phyloP scores from a whole-genome alignment of 352 stramenopile genomes.

The Phytopythium oedochilum region DNA sequence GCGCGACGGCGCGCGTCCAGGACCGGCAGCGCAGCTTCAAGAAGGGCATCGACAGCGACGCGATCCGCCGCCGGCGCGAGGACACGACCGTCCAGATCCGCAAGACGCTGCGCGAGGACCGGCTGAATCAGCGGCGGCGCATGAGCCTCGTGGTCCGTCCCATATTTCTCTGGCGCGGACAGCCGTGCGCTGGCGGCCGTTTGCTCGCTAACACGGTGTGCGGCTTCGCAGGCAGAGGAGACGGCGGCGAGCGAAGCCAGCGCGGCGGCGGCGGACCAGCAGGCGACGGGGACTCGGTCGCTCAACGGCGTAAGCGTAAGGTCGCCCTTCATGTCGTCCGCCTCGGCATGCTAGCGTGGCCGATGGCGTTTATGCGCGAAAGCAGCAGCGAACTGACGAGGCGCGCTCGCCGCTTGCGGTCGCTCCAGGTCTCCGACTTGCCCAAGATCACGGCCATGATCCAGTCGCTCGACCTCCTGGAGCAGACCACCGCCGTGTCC shows the following conservation, averaged over 20 bases:
- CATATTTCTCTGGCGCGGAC: not conserved
- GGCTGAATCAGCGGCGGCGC: conserved; percentile 78
- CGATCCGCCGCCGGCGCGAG: conserved; percentile 66
- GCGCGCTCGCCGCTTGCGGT: too few relatives aligned
- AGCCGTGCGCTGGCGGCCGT: not conserved
- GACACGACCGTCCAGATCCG: conserved; percentile 86
- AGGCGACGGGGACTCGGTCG: conserved; percentile 10
- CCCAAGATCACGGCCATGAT: conserved; percentile 94
- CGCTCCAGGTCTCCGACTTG: conserved; percentile 93
- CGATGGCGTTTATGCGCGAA: too few relatives aligned
- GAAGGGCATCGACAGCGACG: conserved; percentile 83
- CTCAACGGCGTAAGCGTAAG: conserved; percentile 34
- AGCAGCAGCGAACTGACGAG: too few relatives aligned
- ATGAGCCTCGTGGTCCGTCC: conserved; percentile 41
- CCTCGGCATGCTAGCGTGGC: too few relatives aligned
- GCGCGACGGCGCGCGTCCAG: conserved; percentile 22
- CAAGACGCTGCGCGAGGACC: conserved; percentile 82
- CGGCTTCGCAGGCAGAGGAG: conserved; percentile 6
- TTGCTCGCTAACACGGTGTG: not conserved
- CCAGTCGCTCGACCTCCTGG: conserved; percentile 88
- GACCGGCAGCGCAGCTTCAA: conserved; percentile 86
- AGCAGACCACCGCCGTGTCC: conserved; percentile 94
- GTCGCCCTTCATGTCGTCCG: conserved; percentile 9
- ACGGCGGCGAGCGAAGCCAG: conserved; percentile 5
- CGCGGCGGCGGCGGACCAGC: conserved; percentile 7